These are phyloP conservation scores for Coemansia sp. DNA, from an alignment of 192 early-diverging fungal genomes.

Conservation along the genomic window DNA sequence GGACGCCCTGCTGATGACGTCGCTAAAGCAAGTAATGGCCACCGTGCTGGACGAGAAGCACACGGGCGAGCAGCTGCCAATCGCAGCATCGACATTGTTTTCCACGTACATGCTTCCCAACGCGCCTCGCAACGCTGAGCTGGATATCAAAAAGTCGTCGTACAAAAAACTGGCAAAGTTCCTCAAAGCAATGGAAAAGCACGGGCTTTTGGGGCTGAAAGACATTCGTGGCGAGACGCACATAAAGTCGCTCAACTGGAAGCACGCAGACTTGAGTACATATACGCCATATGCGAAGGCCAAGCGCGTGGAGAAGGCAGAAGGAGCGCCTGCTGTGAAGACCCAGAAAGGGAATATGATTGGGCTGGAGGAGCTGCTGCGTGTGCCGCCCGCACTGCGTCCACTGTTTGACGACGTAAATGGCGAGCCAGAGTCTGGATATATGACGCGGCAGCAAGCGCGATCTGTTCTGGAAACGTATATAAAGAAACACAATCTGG, in stretches of 20 bases:
- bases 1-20: constrained; percentile 68
- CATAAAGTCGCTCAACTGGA: constrained; percentile 43
- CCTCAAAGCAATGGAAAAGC: constrained; percentile 84
- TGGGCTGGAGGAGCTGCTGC: constrained; percentile 56
- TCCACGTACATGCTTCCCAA: constrained; percentile 73
- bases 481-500: constrained; percentile 60
- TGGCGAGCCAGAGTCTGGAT: constrained; percentile 52
- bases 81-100: constrained; percentile 73
- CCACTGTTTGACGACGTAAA: constrained; percentile 59
- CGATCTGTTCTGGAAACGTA: constrained; percentile 63
- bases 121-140: constrained; percentile 56
- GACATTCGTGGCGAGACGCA: constrained; percentile 58
- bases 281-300: constrained; percentile 34
- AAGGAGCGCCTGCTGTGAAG: not conserved
- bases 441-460: constrained; percentile 63
- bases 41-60: constrained; percentile 61
- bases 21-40: constrained; percentile 70
- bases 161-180: constrained; percentile 90
- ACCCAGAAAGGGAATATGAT: not conserved
- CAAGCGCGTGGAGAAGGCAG: not conserved
- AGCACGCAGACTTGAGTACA: constrained; percentile 24
- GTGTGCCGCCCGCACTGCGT: constrained; percentile 51
- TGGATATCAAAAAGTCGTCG: constrained; percentile 82
- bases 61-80: constrained; percentile 64
- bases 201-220: constrained; percentile 78